Conservation (phyloP, 225 moss, liverwort and hornwort genomes). For the Physcomitrium patens region DNA sequence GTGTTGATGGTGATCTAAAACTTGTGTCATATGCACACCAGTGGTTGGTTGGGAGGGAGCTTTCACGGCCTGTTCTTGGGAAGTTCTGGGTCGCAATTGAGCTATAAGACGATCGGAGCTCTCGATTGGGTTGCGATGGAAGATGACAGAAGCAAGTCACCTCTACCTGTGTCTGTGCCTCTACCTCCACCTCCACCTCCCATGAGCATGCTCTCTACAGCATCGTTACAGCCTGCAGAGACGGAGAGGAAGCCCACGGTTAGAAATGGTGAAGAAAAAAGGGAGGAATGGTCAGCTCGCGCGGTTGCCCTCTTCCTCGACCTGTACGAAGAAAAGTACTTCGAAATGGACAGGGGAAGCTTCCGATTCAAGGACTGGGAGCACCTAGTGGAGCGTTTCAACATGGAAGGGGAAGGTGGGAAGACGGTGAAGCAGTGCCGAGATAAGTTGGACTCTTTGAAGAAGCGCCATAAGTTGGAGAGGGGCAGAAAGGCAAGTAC, state of each 20-base stretch:
- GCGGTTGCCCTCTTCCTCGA: constrained; percentile 58
- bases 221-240: constrained; percentile 36
- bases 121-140: constrained; percentile 38
- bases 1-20: constrained; percentile 1
- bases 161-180: background rate
- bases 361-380: constrained; percentile 68
- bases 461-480: constrained; percentile 65
- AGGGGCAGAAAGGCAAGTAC: constrained; percentile 60
- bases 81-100: background rate
- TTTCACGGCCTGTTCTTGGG: background rate
- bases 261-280: constrained; percentile 58
- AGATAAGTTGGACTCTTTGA: constrained; percentile 62
- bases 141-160: constrained; percentile 46
- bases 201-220: constrained; percentile 54
- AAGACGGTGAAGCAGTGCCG: constrained; percentile 67
- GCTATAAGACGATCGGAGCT: constrained; percentile 7
- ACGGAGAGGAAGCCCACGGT: constrained; percentile 46
- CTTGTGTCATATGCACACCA: background rate
- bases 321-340: constrained; percentile 63
- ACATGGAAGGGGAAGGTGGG: constrained; percentile 60
- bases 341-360: constrained; percentile 60
- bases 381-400: constrained; percentile 60
- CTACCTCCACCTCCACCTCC: constrained; percentile 40
- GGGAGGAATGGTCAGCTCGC: constrained; percentile 61
- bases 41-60: background rate